Conservation (phyloP, 2,329 filamentous ascomycete genomes). For the Aspergillus aculeatinus region DNA sequence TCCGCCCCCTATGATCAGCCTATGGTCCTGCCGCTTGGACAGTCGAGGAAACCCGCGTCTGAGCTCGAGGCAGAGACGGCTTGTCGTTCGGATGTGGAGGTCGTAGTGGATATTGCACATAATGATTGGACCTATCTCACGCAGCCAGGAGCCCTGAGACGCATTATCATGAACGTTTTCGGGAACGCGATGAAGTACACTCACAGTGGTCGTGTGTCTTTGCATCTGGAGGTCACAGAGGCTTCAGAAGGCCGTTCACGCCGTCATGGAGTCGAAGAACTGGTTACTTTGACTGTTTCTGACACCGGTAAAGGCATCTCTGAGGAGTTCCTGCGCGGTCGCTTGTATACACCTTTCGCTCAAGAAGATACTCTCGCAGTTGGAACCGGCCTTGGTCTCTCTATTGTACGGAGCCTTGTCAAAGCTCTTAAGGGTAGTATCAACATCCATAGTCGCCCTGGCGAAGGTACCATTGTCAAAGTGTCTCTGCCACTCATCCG, state of each 20-base stretch:
- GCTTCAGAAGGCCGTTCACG: constrained; percentile 31
- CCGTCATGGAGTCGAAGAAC: constrained; percentile 33
- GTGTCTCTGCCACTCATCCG: constrained; percentile 48
- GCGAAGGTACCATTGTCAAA: constrained; percentile 56
- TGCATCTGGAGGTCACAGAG: constrained; percentile 38
- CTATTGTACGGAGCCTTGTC: constrained; percentile 62
- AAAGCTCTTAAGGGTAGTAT: constrained; percentile 60
- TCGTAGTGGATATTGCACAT: constrained; percentile 55
- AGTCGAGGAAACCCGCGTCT: neutral
- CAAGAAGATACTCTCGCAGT: constrained; percentile 62
- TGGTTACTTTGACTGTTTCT: constrained; percentile 49
- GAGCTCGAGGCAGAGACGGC: constrained; percentile 2
- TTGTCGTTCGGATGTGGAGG: constrained; percentile 38
- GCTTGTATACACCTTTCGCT: constrained; percentile 57
- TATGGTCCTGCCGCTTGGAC: constrained; percentile 19
- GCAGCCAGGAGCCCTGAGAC: constrained; percentile 54
- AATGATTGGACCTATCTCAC: constrained; percentile 55
- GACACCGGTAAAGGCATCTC: constrained; percentile 68
- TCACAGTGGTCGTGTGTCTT: constrained; percentile 50
- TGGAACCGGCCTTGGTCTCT: constrained; percentile 57
- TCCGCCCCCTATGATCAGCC: constrained; percentile 26
- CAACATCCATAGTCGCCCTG: constrained; percentile 54
- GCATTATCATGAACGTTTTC: constrained; percentile 63
- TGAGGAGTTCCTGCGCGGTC: constrained; percentile 59
- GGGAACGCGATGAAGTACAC: constrained; percentile 66